These are phyloP conservation scores for Cutaneotrichosporon curvatum DNA, from an alignment of 1,284 basidiomycete genomes.

Conservation along the genomic window DNA sequence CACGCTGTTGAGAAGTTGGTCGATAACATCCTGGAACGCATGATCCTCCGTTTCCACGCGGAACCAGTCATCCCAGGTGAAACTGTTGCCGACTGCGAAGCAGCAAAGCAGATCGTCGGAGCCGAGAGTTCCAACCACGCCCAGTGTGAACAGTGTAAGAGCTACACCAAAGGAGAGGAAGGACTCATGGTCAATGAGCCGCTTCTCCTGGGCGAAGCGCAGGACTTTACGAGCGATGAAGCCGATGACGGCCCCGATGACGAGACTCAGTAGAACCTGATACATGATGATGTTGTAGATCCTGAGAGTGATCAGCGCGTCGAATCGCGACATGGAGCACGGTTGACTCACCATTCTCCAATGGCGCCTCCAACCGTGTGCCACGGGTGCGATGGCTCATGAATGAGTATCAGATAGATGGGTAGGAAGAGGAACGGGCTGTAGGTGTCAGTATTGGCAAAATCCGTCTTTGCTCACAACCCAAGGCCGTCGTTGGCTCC, in stretches of 20 bases:
- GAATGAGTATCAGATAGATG: slow-evolving; percentile 71
- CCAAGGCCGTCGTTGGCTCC: slow-evolving; percentile 68
- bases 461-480: slow-evolving; percentile 46
- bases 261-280: slow-evolving; percentile 59
- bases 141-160: slow-evolving; percentile 60
- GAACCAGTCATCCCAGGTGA: slow-evolving; percentile 49
- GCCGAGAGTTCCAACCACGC: slow-evolving; percentile 73
- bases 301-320: slow-evolving; percentile 21
- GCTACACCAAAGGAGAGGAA: slow-evolving; percentile 44
- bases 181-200: slow-evolving; percentile 44
- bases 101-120: slow-evolving; percentile 75
- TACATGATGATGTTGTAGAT: slow-evolving; percentile 43
- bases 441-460: too few relatives aligned
- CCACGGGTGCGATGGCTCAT: slow-evolving; percentile 40
- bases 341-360: slow-evolving; percentile 53
- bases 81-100: slow-evolving; percentile 41
- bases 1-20: slow-evolving; percentile 49
- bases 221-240: slow-evolving; percentile 47
- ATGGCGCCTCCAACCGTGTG: slow-evolving; percentile 55
- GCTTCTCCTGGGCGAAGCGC: slow-evolving; percentile 29
- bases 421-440: slow-evolving; percentile 82
- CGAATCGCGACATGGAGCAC: neutral
- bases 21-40: slow-evolving; percentile 53
- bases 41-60: slow-evolving; percentile 50
- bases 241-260: slow-evolving; percentile 73